phyloP scores from a whole-genome alignment of 2,329 filamentous ascomycete genomes.

The Trichoderma atroviride region DNA sequence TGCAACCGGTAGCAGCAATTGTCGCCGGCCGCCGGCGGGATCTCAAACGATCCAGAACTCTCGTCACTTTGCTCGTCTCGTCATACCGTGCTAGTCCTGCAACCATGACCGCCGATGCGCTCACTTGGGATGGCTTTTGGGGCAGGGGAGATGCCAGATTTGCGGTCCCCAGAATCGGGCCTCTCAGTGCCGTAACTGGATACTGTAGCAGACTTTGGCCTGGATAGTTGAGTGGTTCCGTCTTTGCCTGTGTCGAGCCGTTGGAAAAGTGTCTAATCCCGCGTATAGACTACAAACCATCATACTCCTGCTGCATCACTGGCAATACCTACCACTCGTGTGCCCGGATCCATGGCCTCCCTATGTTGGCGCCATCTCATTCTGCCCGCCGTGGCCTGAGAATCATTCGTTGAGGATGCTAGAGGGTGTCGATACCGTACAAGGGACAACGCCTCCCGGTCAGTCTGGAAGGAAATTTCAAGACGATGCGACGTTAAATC shows the following conservation, averaged over 20 bases:
- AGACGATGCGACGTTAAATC: conserved; percentile 8
- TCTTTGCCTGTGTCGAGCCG: not conserved
- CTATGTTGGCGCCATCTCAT: not conserved
- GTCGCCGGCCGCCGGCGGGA: not conserved
- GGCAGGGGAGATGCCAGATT: conserved; percentile 18
- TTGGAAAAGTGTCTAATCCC: not conserved
- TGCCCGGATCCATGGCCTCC: not conserved
- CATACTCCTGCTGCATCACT: not conserved
- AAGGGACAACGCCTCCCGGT: not conserved
- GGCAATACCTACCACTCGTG: not conserved
- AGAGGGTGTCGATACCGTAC: not conserved
- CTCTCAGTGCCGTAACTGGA: conserved; percentile 5
- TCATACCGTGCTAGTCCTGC: not conserved
- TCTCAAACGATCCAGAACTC: conserved; percentile 5
- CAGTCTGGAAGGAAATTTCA: not conserved
- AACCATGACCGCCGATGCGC: not conserved
- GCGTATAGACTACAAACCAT: not conserved
- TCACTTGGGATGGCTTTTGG: not conserved
- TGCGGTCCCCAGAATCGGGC: conserved; percentile 9
- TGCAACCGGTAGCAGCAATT: conserved; percentile 6
- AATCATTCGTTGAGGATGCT: not conserved
- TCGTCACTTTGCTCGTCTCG: conserved; percentile 3
- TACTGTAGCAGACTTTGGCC: not conserved
- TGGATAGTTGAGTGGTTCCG: not conserved
- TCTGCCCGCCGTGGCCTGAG: not conserved